Evolutionary conservation across 345 rosid species (phyloP).

Genomic region (Populus euphratica): DNA sequence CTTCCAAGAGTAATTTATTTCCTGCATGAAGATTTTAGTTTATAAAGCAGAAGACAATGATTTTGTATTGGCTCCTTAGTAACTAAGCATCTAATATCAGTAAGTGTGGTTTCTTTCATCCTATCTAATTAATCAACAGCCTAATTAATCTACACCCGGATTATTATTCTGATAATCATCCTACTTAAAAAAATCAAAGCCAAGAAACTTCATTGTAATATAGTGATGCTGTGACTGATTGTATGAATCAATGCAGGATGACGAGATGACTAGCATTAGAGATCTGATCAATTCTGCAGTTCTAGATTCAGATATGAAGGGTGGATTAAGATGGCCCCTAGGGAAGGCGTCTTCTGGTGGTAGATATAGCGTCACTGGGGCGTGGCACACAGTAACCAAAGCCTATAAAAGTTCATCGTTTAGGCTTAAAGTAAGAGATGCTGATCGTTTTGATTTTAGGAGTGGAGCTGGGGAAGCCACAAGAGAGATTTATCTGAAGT

Average conservation of each 20-base stretch:
- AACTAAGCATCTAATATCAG: too few species aligned
- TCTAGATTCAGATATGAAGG: slow-evolving; percentile 56
- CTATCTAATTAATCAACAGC: too few species aligned
- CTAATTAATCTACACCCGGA: too few species aligned
- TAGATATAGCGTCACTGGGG: slow-evolving; percentile 42
- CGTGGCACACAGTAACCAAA: slow-evolving; percentile 41
- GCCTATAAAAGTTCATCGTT: slow-evolving; percentile 37
- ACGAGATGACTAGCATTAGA: slow-evolving; percentile 44
- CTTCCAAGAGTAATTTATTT: too few species aligned
- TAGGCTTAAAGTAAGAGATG: slow-evolving; percentile 50
- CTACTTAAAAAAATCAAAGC: background rate
- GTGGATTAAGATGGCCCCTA: slow-evolving; percentile 66
- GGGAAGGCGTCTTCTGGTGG: slow-evolving; percentile 40
- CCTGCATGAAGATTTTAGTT: too few species aligned
- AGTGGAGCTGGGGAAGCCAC: slow-evolving; percentile 33
- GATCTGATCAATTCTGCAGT: slow-evolving; percentile 45
- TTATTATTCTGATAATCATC: too few species aligned
- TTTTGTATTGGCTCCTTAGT: too few species aligned
- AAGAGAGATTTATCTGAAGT: slow-evolving; percentile 40
- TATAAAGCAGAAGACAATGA: too few species aligned
- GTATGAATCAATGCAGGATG: slow-evolving; percentile 41
- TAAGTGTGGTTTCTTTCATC: too few species aligned
- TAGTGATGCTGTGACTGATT: background rate
- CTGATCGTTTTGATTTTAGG: slow-evolving; percentile 53
- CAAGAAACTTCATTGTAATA: too few species aligned